These are phyloP conservation scores for Cytospora leucostoma DNA, from an alignment of 2,329 filamentous ascomycete genomes.

Conservation along the genomic window DNA sequence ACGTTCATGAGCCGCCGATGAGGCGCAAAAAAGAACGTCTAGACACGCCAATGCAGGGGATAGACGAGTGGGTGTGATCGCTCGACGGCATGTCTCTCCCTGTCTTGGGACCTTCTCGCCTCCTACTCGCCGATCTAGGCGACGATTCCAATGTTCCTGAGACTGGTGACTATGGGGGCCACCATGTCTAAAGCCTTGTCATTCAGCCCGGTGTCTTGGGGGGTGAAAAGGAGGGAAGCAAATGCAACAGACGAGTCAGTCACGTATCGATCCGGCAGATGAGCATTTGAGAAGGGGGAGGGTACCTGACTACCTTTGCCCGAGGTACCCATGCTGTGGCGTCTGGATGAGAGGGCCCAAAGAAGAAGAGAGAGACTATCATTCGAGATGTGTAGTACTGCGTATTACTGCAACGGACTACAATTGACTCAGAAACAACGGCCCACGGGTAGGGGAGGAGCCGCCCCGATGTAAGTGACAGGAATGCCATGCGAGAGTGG, in stretches of 20 bases:
- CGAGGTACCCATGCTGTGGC: not conserved
- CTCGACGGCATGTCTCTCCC: conserved; percentile 9
- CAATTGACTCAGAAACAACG: not conserved
- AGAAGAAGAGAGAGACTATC: too few relatives aligned
- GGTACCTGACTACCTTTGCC: not conserved
- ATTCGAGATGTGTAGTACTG: too few relatives aligned
- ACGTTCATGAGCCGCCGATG: conserved; percentile 21
- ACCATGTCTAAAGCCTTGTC: not conserved
- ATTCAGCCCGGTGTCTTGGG: conserved; percentile 13
- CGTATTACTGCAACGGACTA: not conserved
- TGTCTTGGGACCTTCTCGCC: conserved; percentile 8
- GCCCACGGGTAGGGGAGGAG: not conserved
- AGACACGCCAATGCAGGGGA: conserved; percentile 14
- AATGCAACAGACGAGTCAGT: not conserved
- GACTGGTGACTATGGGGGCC: conserved; percentile 6
- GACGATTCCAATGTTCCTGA: conserved; percentile 20
- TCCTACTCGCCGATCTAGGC: conserved; percentile 25
- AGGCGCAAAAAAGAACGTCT: conserved; percentile 13
- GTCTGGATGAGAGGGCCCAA: not conserved
- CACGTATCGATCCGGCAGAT: not conserved
- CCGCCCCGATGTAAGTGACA: not conserved
- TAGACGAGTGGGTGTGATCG: conserved; percentile 21
- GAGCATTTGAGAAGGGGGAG: not conserved
- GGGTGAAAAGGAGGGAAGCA: not conserved
- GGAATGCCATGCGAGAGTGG: conserved; percentile 4